These are phyloP conservation scores for Venturia effusa DNA, from an alignment of 2,329 filamentous ascomycete species.

Conservation along the genomic window DNA sequence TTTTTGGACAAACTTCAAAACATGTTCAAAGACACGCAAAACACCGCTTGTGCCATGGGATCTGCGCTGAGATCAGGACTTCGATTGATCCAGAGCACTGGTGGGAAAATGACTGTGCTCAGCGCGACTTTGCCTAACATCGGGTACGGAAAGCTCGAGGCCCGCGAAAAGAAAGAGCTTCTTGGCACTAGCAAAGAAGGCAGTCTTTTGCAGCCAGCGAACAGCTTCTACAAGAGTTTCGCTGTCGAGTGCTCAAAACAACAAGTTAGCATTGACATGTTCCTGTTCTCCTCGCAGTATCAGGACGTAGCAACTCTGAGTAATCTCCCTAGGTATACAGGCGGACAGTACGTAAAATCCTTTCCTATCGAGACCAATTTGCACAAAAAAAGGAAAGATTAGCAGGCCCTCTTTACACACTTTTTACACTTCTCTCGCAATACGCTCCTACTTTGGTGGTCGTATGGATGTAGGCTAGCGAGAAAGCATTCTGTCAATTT, in stretches of 20 bases:
- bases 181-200: slow-evolving; percentile 90
- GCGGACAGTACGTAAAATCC: slow-evolving; percentile 51
- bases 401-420: no score
- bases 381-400: no score
- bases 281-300: slow-evolving; percentile 89
- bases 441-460: no score
- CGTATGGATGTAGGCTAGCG: no score
- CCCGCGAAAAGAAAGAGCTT: slow-evolving; percentile 93
- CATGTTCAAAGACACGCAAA: slow-evolving; percentile 96
- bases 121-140: slow-evolving; percentile 84
- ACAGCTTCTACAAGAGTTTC: slow-evolving; percentile 98
- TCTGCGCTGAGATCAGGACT: slow-evolving; percentile 86
- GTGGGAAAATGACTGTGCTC: slow-evolving; percentile 88
- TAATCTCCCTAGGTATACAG: slow-evolving; percentile 91
- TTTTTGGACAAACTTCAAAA: slow-evolving; percentile 78
- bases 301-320: slow-evolving; percentile 95
- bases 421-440: no score
- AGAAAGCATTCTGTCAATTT: no score
- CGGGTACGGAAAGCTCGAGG: slow-evolving; percentile 79
- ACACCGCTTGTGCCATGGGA: slow-evolving; percentile 84
- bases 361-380: no score
- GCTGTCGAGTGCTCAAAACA: slow-evolving; percentile 98
- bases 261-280: slow-evolving; percentile 98
- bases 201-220: slow-evolving; percentile 76
- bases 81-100: slow-evolving; percentile 87